phyloP scores from a whole-genome alignment of 352 stramenopile species.

The Pythium dissotocum region DNA sequence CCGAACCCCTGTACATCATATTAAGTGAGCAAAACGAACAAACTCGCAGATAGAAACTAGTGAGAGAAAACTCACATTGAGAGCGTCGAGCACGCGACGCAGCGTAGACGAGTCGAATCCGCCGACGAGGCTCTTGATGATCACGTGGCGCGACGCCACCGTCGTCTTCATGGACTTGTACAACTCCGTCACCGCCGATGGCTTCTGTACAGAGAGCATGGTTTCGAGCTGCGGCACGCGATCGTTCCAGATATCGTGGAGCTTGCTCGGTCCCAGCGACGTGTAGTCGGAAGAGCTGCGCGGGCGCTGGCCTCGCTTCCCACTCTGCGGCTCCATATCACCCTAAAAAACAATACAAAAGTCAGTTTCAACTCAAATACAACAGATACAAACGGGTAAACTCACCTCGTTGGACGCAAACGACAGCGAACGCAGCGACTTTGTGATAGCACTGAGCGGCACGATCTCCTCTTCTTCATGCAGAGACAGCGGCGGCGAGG shows the following conservation, averaged over 20 bases:
- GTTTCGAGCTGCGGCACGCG: constrained; percentile 10
- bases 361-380: not conserved
- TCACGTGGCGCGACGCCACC: constrained; percentile 65
- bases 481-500: constrained; percentile 22
- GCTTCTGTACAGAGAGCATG: not conserved
- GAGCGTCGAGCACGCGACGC: constrained; percentile 44
- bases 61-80: constrained; percentile 48
- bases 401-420: constrained; percentile 28
- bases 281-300: constrained; percentile 77
- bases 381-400: not conserved
- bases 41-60: not conserved
- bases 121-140: constrained; percentile 45
- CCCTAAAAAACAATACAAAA: constrained; percentile 9
- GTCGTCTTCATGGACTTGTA: constrained; percentile 54
- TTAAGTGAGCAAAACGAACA: not conserved
- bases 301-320: constrained; percentile 31
- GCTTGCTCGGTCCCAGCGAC: constrained; percentile 32
- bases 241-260: constrained; percentile 32
- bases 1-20: constrained; percentile 55
- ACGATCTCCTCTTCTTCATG: constrained; percentile 34
- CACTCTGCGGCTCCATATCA: not conserved
- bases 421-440: constrained; percentile 52
- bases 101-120: constrained; percentile 42
- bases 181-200: constrained; percentile 36
- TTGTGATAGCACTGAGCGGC: constrained; percentile 35